phyloP scores from a whole-genome alignment of 495 filamentous ascomycete species.

The Aspergillus conjunctus region DNA sequence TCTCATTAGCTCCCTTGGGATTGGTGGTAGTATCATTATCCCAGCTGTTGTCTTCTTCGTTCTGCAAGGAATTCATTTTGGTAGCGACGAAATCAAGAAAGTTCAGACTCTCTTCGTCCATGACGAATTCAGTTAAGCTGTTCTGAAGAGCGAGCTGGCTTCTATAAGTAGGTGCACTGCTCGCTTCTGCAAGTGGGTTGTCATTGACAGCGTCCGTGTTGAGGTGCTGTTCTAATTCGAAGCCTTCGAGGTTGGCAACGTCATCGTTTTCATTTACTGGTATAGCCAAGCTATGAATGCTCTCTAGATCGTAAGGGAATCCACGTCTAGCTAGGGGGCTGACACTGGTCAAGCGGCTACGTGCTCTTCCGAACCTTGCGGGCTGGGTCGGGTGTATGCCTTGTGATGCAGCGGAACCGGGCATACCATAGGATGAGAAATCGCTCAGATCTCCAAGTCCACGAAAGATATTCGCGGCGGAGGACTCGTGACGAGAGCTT shows the following conservation, averaged over 20 bases:
- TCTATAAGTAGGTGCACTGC: neutral
- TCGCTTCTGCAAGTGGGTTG: slow-evolving; percentile 3
- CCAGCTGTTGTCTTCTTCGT: neutral
- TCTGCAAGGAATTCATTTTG: slow-evolving; percentile 18
- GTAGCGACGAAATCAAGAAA: slow-evolving; percentile 61
- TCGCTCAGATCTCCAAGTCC: slow-evolving; percentile 58
- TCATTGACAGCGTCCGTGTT: slow-evolving; percentile 32
- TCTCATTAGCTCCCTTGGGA: neutral
- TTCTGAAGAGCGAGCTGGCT: slow-evolving; percentile 35
- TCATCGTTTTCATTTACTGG: slow-evolving; percentile 39
- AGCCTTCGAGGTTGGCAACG: slow-evolving; percentile 23
- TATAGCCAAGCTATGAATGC: slow-evolving; percentile 38
- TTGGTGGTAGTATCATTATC: neutral
- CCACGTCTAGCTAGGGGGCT: slow-evolving; percentile 64
- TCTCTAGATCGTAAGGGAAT: slow-evolving; percentile 38
- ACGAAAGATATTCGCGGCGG: slow-evolving; percentile 37
- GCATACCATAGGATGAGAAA: slow-evolving; percentile 51
- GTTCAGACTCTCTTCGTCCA: slow-evolving; percentile 60
- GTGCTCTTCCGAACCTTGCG: slow-evolving; percentile 31
- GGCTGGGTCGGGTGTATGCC: slow-evolving; percentile 5
- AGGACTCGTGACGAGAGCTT: slow-evolving; percentile 53
- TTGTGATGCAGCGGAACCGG: slow-evolving; percentile 21
- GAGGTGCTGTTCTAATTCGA: slow-evolving; percentile 36
- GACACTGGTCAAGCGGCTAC: slow-evolving; percentile 56
- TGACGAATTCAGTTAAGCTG: slow-evolving; percentile 35